Percentiles rank a stretch among this genome's conserved stretches.
Evolutionary conservation across 139 green algal genomes (phyloP).

Genomic region (Parachlorella kessleri): DNA sequence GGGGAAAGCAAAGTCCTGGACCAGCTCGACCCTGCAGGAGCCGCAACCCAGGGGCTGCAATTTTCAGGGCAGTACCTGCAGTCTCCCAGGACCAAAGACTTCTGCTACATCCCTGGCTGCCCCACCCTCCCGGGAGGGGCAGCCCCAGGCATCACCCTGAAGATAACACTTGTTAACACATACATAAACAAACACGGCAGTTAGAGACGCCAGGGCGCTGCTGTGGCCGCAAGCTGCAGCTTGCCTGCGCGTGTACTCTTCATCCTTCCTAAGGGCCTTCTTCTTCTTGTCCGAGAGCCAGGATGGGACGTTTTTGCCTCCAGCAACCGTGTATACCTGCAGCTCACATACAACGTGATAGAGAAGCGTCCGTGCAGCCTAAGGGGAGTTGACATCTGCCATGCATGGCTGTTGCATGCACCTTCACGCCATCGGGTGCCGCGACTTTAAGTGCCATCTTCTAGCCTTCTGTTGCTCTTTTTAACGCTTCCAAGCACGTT

Average conservation of each 20-base stretch:
- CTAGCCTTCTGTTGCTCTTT: too few species aligned
- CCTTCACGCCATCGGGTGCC: constrained; percentile 93
- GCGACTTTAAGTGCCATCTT: constrained; percentile 83
- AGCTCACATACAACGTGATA: neutral
- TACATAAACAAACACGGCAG: neutral
- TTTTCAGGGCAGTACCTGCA: too few species aligned
- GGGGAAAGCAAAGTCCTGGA: constrained; percentile 93
- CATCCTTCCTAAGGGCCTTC: constrained; percentile 80
- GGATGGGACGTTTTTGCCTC: constrained; percentile 81
- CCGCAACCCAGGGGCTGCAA: too few species aligned
- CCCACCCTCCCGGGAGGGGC: too few species aligned
- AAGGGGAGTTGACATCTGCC: neutral
- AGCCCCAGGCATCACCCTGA: too few species aligned
- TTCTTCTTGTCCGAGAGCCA: constrained; percentile 94
- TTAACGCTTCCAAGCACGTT: too few species aligned
- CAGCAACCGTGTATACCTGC: constrained; percentile 92
- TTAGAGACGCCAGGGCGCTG: neutral
- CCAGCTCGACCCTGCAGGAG: constrained; percentile 79
- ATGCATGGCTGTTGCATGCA: neutral
- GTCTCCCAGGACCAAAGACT: too few species aligned
- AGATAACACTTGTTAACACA: neutral
- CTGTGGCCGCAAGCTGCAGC: neutral
- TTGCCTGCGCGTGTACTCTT: constrained; percentile 61
- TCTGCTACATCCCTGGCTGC: too few species aligned
- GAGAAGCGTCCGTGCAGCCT: neutral